phyloP scores from a whole-genome alignment of 306 rosid genomes.

The Glycyrrhiza uralensis region DNA sequence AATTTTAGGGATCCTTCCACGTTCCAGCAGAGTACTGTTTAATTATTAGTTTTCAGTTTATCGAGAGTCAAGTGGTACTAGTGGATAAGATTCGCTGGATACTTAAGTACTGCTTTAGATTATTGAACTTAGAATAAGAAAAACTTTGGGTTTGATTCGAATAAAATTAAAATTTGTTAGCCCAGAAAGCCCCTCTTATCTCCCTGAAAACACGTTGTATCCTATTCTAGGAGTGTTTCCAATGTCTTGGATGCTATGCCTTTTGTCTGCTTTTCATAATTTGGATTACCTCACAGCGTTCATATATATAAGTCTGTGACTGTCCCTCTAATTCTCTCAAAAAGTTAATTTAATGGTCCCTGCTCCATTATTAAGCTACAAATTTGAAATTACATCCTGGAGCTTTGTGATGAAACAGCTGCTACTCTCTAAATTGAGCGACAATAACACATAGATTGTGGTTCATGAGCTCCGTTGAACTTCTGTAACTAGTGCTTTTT shows the following conservation, averaged over 20 bases:
- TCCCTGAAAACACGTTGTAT: constrained; percentile 48
- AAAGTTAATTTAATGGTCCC: neutral
- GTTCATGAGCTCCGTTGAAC: neutral
- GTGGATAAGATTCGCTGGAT: constrained; percentile 26
- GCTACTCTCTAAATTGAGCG: no score
- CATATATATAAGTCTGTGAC: neutral
- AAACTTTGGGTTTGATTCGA: constrained; percentile 23
- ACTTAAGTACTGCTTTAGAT: neutral
- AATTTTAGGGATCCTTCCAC: neutral
- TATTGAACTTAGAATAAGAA: constrained; percentile 31
- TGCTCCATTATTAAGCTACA: neutral
- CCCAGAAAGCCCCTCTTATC: constrained; percentile 27
- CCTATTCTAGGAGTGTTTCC: constrained; percentile 3
- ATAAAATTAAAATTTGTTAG: constrained; percentile 11
- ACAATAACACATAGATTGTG: neutral
- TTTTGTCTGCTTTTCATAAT: constrained; percentile 29
- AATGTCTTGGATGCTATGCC: constrained; percentile 26
- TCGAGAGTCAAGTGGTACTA: constrained; percentile 28
- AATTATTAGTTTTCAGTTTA: neutral
- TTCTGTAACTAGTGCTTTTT: neutral
- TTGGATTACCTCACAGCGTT: constrained; percentile 8
- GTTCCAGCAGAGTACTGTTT: constrained; percentile 1
- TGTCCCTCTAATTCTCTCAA: neutral
- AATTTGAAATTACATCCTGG: no score
- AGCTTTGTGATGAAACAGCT: no score